Conservation (phyloP, 176 grass and related monocot genomes). For the Hordeum marinum region DNA sequence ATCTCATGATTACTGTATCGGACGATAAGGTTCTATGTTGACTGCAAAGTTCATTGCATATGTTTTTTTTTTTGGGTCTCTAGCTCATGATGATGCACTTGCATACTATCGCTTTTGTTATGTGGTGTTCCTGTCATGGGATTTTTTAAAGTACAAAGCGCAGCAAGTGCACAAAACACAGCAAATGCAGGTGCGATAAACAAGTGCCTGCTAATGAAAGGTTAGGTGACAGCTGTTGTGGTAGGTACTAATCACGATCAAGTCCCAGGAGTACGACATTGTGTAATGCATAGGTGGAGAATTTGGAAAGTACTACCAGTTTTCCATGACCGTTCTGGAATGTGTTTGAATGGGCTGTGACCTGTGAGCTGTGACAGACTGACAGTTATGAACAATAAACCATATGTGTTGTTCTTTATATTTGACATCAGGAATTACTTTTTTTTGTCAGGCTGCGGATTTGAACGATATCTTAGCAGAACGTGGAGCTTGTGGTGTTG, state of each 20-base stretch:
- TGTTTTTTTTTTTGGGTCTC: conserved; percentile 7
- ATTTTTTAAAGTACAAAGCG: conserved; percentile 9
- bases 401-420: neutral
- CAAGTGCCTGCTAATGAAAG: neutral
- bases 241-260: conserved; percentile 31
- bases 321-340: conserved; percentile 6
- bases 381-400: neutral
- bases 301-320: neutral
- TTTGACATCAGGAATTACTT: neutral
- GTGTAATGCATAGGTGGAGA: conserved; percentile 16
- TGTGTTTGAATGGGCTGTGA: neutral
- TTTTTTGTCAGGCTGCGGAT: conserved; percentile 53
- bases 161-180: conserved; percentile 24
- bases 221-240: conserved; percentile 37
- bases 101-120: conserved; percentile 29
- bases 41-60: neutral
- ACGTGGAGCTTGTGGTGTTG: conserved; percentile 96
- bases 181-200: conserved; percentile 36
- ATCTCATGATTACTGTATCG: neutral
- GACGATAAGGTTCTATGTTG: neutral
- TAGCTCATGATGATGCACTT: conserved; percentile 1
- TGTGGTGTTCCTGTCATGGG: conserved; percentile 14
- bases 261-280: conserved; percentile 27
- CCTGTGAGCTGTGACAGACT: neutral
- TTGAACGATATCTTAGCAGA: conserved; percentile 89